Base-by-base conservation (phyloP, 1,139 yeast species). In the Scheffersomyces parashehatae region DNA sequence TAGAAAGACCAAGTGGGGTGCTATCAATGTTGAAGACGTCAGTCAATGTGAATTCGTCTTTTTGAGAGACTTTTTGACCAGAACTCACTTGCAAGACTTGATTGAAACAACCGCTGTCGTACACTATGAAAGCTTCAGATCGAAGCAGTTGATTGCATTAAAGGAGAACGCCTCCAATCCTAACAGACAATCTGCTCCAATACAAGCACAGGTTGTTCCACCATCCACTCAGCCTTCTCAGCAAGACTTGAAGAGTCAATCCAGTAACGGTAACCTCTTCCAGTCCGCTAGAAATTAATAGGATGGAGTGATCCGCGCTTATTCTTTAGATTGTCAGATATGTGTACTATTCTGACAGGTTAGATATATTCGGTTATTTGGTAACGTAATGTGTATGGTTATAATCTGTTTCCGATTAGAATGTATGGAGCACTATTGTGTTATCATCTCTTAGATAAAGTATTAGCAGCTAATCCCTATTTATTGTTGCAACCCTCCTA, bases 21-120 rank as follows among this genome's bases (percentile, higher is more conserved):
- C 84, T 24, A 84, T 89, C 53, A 86, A 91, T 65, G 88, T 93
- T 46, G 98, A 91, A 68, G 97, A 93, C 67, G 91, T 89, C 46
- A 81, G 83, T 48, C 98, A 93, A 67, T 90, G 97, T 70, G 99
- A 93, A 70, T 93, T 93, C 74, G 88, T 89, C 40, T 89, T 88
- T 58, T 81, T 93, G 62, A 82, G 98, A 68, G 96, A 90, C 66
- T 93, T 93, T 67, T 79, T 93, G 63, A 88, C 96, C 43, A 83
- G 97, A 71, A 91, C 98, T 28, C 97, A 93, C 66, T 77, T 93
- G 59, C 98, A 90, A 68, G 99, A 93, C 65, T 82, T 93, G 64
- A 93, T 93, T 60, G 99, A 93, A 65, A 83, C 97, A 13, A 93
- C 99, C 4, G 75, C 96, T 5, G 77, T 83, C 56, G 79, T 85